These are phyloP conservation scores for Kodamaea sp. DNA, from an alignment of 1,139 yeast genomes.

Conservation along the genomic window DNA sequence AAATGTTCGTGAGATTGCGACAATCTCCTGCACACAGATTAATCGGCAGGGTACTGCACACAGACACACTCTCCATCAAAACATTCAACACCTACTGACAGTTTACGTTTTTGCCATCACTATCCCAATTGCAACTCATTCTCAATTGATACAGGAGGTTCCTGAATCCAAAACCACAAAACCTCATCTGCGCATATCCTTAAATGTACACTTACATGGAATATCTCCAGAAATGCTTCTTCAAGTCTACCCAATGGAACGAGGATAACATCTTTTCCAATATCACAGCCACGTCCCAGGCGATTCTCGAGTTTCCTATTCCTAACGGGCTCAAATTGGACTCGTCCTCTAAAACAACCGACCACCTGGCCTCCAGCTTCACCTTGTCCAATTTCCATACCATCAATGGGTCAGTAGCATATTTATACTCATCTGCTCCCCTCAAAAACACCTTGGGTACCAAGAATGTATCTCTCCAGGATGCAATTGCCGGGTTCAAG, in stretches of 20 bases:
- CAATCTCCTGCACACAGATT: too few relatives aligned
- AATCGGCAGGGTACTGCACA: too few relatives aligned
- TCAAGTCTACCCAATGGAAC: slow-evolving; percentile 71
- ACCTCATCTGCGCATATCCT: too few relatives aligned
- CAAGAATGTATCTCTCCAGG: slow-evolving; percentile 58
- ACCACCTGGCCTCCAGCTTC: slow-evolving; percentile 72
- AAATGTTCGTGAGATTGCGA: too few relatives aligned
- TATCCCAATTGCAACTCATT: too few relatives aligned
- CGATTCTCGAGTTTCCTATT: slow-evolving; percentile 69
- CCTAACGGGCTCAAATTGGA: slow-evolving; percentile 72
- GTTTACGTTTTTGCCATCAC: too few relatives aligned
- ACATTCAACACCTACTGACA: too few relatives aligned
- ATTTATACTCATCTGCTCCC: slow-evolving; percentile 69
- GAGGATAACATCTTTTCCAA: slow-evolving; percentile 75
- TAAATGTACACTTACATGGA: slow-evolving; percentile 84
- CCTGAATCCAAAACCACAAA: too few relatives aligned
- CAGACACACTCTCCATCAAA: too few relatives aligned
- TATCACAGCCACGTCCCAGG: slow-evolving; percentile 68
- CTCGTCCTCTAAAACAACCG: slow-evolving; percentile 72
- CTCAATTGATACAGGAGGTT: too few relatives aligned
- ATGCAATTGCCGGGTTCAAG: slow-evolving; percentile 77
- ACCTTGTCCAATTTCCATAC: slow-evolving; percentile 67
- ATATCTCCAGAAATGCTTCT: slow-evolving; percentile 71
- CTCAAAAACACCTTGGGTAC: slow-evolving; percentile 55
- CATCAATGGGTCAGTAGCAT: slow-evolving; percentile 82